Evolutionary conservation across 1,139 yeast genomes (phyloP).

Genomic region (Arxiozyma slooffiae): DNA sequence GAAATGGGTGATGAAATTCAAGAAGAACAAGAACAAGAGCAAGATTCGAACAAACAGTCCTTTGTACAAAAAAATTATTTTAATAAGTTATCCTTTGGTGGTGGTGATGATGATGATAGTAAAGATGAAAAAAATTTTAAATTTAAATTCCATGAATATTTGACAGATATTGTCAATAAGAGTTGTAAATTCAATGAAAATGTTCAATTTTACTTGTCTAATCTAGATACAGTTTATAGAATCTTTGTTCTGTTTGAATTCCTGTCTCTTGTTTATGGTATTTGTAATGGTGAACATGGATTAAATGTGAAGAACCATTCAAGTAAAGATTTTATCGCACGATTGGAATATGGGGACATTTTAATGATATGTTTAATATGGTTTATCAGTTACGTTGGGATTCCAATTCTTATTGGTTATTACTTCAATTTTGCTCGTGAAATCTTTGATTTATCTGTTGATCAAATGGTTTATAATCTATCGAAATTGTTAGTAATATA

Average conservation of each 20-base stretch:
- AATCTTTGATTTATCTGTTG: slow-evolving; percentile 22
- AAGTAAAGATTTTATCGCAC: neutral
- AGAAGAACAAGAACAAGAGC: slow-evolving; percentile 1
- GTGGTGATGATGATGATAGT: neutral
- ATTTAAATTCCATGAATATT: neutral
- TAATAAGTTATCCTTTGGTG: neutral
- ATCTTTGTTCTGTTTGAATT: slow-evolving; percentile 21
- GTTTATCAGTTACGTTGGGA: slow-evolving; percentile 13
- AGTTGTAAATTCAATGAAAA: slow-evolving; percentile 17
- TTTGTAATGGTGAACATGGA: neutral
- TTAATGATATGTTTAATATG: slow-evolving; percentile 13
- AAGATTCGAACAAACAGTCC: neutral
- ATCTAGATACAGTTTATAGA: slow-evolving; percentile 19
- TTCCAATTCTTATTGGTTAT: slow-evolving; percentile 23
- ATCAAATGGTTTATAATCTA: slow-evolving; percentile 27
- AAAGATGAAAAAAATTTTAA: neutral
- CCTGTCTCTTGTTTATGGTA: slow-evolving; percentile 4
- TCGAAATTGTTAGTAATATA: slow-evolving; percentile 18
- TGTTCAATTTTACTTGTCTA: slow-evolving; percentile 26
- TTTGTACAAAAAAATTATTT: neutral
- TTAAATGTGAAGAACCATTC: neutral
- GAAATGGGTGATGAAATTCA: neutral
- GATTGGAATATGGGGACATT: slow-evolving; percentile 5
- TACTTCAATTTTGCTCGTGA: slow-evolving; percentile 28
- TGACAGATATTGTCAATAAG: slow-evolving; percentile 6